phyloP scores from a whole-genome alignment of 2,329 filamentous ascomycete genomes.

The Neurospora sp. region DNA sequence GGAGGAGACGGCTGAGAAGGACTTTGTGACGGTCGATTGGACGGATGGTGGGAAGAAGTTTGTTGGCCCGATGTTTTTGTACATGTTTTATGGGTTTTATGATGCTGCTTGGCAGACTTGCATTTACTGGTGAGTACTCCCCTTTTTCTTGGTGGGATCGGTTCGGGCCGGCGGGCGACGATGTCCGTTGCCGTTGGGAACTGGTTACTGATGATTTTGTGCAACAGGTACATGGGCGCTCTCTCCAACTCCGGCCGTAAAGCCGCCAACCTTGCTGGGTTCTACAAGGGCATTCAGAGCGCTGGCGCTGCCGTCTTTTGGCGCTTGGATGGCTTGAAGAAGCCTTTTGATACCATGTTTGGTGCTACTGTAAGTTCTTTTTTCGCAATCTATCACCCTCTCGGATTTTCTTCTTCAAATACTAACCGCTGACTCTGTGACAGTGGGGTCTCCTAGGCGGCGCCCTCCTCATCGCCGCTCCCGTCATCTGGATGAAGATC shows the following conservation, averaged over 20 bases:
- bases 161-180: rapidly evolving
- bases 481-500: conserved; percentile 70
- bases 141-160: conserved; percentile 29
- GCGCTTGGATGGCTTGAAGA: conserved; percentile 54
- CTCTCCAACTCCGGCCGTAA: conserved; percentile 88
- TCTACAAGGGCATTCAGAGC: conserved; percentile 58
- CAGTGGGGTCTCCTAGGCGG: conserved; percentile 68
- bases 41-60: conserved; percentile 46
- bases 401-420: not conserved
- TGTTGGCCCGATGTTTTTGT: conserved; percentile 74
- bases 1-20: conserved; percentile 14
- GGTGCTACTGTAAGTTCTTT: conserved; percentile 36
- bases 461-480: conserved; percentile 67
- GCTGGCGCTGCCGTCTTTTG: conserved; percentile 70
- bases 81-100: conserved; percentile 84
- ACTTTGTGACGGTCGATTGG: conserved; percentile 49
- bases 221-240: conserved; percentile 72
- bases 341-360: conserved; percentile 63
- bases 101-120: conserved; percentile 86
- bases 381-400: not conserved
- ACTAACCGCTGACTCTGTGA: conserved; percentile 10
- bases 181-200: not conserved
- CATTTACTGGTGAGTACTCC: conserved; percentile 79
- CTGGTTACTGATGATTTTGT: not conserved
- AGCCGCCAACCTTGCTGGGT: conserved; percentile 74